These are phyloP conservation scores for Saccharomyces hybrid DNA, from an alignment of 1,139 yeast genomes.

Conservation along the genomic window DNA sequence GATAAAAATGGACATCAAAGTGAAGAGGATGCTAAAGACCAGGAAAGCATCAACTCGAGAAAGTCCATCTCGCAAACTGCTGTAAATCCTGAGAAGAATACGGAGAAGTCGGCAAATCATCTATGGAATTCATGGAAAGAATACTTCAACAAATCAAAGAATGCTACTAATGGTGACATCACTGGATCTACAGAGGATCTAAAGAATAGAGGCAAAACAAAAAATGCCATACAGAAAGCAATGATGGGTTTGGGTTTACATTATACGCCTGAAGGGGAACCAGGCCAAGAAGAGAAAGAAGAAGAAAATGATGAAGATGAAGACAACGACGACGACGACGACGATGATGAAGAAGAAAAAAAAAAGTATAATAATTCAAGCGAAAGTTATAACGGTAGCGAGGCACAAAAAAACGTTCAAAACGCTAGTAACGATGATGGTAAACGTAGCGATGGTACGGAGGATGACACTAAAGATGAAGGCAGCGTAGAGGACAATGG, in stretches of 20 bases:
- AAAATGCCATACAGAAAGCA: slow-evolving; percentile 1
- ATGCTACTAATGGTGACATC: slow-evolving; percentile 1
- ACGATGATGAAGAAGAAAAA: not conserved
- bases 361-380: not conserved
- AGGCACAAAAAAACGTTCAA: no score
- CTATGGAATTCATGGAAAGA: slow-evolving; percentile 13
- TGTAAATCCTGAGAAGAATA: not conserved
- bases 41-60: slow-evolving; percentile 4
- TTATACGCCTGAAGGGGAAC: not conserved
- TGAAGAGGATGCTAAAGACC: slow-evolving; percentile 4
- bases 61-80: not conserved
- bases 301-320: no score
- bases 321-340: not conserved
- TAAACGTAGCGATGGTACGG: no score
- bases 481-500: not conserved
- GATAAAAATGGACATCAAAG: slow-evolving; percentile 8
- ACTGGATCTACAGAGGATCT: slow-evolving; percentile 1
- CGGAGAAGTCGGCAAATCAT: not conserved
- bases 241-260: slow-evolving; percentile 1
- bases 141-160: slow-evolving; percentile 9
- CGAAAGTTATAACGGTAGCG: no score
- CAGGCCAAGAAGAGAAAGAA: not conserved
- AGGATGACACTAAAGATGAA: not conserved
- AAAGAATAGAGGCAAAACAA: slow-evolving; percentile 2
- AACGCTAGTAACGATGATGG: not conserved